Evolutionary conservation across 306 rosid genomes (phyloP).

Genomic region (Quercus ilex): DNA sequence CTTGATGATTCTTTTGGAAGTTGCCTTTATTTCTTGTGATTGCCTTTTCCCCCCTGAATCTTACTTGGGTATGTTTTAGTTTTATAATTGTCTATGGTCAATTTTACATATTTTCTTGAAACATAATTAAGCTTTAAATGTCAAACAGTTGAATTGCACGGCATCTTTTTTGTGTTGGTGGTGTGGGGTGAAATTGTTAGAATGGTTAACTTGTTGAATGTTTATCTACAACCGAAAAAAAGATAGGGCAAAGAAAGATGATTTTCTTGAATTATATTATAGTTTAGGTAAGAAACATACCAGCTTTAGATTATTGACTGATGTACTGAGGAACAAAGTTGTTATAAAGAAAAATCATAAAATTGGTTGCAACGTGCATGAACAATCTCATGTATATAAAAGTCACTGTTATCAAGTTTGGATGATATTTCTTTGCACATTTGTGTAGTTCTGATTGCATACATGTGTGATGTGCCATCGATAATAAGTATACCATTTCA

Average conservation of each 20-base stretch:
- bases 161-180: background rate
- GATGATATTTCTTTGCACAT: background rate
- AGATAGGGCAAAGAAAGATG: background rate
- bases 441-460: background rate
- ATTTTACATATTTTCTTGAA: too few relatives aligned
- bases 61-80: too few relatives aligned
- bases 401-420: background rate
- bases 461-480: background rate
- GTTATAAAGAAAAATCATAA: background rate
- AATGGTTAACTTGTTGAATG: background rate
- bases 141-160: background rate
- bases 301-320: background rate
- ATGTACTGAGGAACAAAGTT: background rate
- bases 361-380: background rate
- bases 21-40: constrained; percentile 6
- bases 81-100: too few relatives aligned
- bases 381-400: background rate
- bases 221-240: background rate
- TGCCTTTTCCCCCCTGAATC: background rate
- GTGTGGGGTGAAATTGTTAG: background rate
- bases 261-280: background rate
- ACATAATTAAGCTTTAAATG: too few relatives aligned
- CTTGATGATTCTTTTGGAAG: constrained; percentile 12
- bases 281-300: background rate
- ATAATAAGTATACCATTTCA: background rate